Evolutionary conservation across 2,329 filamentous ascomycete genomes (phyloP).

Genomic region (Talaromyces sp.): DNA sequence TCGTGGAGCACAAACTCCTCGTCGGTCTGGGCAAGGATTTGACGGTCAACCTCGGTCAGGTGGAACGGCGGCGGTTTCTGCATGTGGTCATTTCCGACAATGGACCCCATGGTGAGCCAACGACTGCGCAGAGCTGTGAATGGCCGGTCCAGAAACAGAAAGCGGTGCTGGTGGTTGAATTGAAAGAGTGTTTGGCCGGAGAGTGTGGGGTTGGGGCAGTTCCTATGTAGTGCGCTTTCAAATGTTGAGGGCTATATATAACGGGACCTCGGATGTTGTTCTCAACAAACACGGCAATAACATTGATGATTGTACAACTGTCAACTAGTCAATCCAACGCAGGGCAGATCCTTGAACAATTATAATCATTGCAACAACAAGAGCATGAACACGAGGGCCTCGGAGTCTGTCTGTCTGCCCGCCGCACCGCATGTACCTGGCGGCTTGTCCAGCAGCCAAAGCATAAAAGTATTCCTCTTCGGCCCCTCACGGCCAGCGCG

Average conservation of each 20-base stretch:
- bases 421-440: background rate
- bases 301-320: background rate
- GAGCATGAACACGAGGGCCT: background rate
- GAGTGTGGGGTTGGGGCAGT: background rate
- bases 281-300: background rate
- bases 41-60: constrained; percentile 45
- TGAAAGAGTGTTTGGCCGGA: background rate
- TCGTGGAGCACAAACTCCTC: constrained; percentile 48
- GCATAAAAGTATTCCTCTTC: background rate
- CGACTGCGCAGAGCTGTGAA: background rate
- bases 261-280: background rate
- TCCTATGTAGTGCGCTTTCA: background rate
- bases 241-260: background rate
- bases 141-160: background rate
- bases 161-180: background rate
- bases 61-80: constrained; percentile 34
- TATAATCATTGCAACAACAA: background rate
- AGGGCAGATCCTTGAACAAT: background rate
- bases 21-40: constrained; percentile 46
- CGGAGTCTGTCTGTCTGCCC: too few relatives aligned
- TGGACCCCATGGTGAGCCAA: constrained; percentile 7
- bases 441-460: background rate
- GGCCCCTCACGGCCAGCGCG: background rate
- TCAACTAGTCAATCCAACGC: background rate
- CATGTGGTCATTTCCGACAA: constrained; percentile 1